Base-by-base conservation (phyloP, 1,139 yeast genomes). In the Pneumocystis sp. region DNA sequence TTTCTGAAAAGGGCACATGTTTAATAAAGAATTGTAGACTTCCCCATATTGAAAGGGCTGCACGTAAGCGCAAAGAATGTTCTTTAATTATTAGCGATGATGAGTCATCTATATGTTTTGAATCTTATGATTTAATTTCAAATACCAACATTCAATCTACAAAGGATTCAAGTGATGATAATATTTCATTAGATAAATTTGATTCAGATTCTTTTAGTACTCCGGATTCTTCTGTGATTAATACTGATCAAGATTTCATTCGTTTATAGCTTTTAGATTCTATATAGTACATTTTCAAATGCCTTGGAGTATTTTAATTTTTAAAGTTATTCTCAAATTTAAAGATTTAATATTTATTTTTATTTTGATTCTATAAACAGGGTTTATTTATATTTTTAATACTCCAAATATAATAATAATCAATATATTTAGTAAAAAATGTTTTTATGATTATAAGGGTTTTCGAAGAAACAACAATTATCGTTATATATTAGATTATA, bases 1-100 rank as follows among this genome's bases (percentile, higher is more conserved):
- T 80, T 70, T 85, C 83, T 69, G 84, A 83, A 68, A 76, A 77
- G 29, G 87, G 87, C 17, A 72, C 70, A 29, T 87, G 95, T 74
- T 78, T 82, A 31, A 62, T 40, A 29, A 61, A 63, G 21, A 35
- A 63, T 35, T 66, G 67, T 56, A 50, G 61, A 19, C 45, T 66
- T 40, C 67, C 67, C n/a, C 68, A 66, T 60, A 64, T 61, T 25
- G 64, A 65, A 63, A 64, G 29, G 40, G 64, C 50, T 12, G 57
- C 57, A 25, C 57, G 57, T 15, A 50, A 50, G 21, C 57, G 57
- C 7, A 50, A 50, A 19, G 57, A 50, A 15, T 12, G 34, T 50
- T 50, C 17, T 7, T 50, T 50, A 50, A 1, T 29, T 50, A 25
- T 17, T 12, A 50, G 34, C 7, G 56, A 44, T 25, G 57, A 50